phyloP scores from a whole-genome alignment of 2,329 filamentous ascomycete genomes.

The Fusarium domesticum region DNA sequence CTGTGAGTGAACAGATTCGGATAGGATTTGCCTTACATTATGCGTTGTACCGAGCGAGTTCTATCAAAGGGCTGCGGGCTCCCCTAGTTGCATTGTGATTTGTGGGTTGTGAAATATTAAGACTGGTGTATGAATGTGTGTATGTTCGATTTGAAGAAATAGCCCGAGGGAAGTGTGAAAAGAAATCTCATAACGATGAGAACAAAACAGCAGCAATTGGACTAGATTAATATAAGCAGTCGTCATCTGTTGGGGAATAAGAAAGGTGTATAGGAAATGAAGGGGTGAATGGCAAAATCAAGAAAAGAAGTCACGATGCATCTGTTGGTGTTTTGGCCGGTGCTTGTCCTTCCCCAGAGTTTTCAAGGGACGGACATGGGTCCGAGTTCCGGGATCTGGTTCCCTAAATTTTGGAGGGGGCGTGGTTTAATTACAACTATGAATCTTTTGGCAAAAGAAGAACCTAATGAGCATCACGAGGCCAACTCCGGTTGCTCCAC shows the following conservation, averaged over 20 bases:
- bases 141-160: too few relatives aligned
- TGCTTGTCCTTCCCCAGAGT: conserved; percentile 4
- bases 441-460: too few relatives aligned
- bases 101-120: not conserved
- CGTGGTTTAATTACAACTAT: not conserved
- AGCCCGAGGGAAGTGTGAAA: too few relatives aligned
- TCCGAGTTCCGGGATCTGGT: not conserved
- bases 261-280: conserved; percentile 11
- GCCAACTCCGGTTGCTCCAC: conserved; percentile 4
- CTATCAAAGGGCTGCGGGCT: not conserved
- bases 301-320: conserved; percentile 26
- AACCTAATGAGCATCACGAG: conserved; percentile 1
- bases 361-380: too few relatives aligned
- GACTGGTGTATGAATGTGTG: too few relatives aligned
- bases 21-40: not conserved
- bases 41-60: not conserved
- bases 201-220: too few relatives aligned
- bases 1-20: conserved; percentile 1
- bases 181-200: too few relatives aligned
- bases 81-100: not conserved
- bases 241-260: too few relatives aligned
- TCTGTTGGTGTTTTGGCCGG: conserved; percentile 11
- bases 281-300: conserved; percentile 7
- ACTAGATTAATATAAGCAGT: too few relatives aligned
- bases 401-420: not conserved